phyloP scores from a whole-genome alignment of 1,284 basidiomycete genomes.

The Leccinum pseudoinsigne region DNA sequence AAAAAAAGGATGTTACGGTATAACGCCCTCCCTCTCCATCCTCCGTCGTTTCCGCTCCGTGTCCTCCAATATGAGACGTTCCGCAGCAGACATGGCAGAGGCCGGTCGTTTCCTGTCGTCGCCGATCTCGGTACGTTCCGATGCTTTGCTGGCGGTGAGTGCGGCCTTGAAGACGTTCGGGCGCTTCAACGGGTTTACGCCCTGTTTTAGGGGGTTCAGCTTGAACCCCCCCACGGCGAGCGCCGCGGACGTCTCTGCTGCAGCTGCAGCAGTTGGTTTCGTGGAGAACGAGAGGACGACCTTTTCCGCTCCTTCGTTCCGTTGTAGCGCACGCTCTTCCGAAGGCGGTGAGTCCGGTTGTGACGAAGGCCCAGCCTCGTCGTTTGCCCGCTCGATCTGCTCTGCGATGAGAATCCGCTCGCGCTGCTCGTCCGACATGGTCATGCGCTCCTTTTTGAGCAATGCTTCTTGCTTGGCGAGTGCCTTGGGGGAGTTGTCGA shows the following conservation, averaged over 20 bases:
- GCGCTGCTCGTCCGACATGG: constrained; percentile 92
- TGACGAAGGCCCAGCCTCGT: constrained; percentile 40
- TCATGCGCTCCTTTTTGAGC: constrained; percentile 90
- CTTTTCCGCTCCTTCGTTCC: constrained; percentile 72
- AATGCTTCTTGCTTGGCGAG: constrained; percentile 88
- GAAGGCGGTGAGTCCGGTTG: constrained; percentile 42
- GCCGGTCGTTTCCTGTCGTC: constrained; percentile 56
- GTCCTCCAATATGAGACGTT: constrained; percentile 84
- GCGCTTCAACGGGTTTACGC: constrained; percentile 33
- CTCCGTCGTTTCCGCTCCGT: constrained; percentile 77
- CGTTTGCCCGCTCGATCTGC: constrained; percentile 88
- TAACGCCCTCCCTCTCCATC: constrained; percentile 59
- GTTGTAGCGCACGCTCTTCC: constrained; percentile 64
- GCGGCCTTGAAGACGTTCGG: constrained; percentile 71
- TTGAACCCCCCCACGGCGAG: constrained; percentile 49
- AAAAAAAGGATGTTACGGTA: not conserved
- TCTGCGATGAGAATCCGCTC: constrained; percentile 89
- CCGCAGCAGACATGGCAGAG: constrained; percentile 75
- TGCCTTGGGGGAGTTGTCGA: constrained; percentile 94
- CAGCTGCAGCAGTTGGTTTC: constrained; percentile 43
- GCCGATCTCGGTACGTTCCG: constrained; percentile 29
- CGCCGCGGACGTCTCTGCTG: constrained; percentile 19
- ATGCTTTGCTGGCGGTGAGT: constrained; percentile 16
- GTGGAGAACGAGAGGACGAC: constrained; percentile 68
- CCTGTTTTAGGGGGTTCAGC: constrained; percentile 50